Base-by-base conservation (phyloP, 805 yeast species). In the Ogataea trehalophila region DNA sequence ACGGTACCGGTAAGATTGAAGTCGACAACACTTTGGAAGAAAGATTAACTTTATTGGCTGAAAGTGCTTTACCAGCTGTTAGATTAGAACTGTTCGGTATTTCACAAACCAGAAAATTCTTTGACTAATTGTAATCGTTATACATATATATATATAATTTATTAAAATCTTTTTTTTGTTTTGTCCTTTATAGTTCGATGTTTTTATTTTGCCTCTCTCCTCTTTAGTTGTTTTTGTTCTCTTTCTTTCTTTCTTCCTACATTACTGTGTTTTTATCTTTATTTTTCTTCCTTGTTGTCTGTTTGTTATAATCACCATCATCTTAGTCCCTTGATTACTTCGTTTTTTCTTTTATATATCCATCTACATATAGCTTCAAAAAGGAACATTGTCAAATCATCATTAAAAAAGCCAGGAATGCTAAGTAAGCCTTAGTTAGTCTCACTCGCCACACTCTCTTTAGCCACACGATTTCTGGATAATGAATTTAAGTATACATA, bases 21-120 rank as follows among this genome's bases (percentile, higher is more conserved):
- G 88, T 94, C 47, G 77, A 87, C 71, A 94, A 94, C 74, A 91
- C 99, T 42, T 77, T 94, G 61, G 97, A 90, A 62, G 97, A 91
- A 75, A 87, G 99, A 72, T 80, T 94, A 62, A 79, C 83, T 60
- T 71, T 94, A 52, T 76, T 94, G 60, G 78, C 86, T 36, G 86
- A 87, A 65, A 87, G 82, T 61, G 86, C 96, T 7, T 79, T 94
- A 57, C 99, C 99, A 42, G 95, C 91, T 46, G 82, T 94, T 54
- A 84, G 98, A 72, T 75, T 87, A 53, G 95, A 91, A 62, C 72
- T 92, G 63, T 94, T 90, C 64, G 96, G 96, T 52, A 81, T 87
- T 48, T 85, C 96, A 16, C 69, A 78, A 47, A 71, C 92, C 47
- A 87, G 98, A 79, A 88, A 87, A 75, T 92, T 87, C 78, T 89